Percentiles rank a stretch among this genome's conserved stretches.
Conservation (phyloP, 495 filamentous ascomycete genomes). For the Podospora fimiseda region DNA sequence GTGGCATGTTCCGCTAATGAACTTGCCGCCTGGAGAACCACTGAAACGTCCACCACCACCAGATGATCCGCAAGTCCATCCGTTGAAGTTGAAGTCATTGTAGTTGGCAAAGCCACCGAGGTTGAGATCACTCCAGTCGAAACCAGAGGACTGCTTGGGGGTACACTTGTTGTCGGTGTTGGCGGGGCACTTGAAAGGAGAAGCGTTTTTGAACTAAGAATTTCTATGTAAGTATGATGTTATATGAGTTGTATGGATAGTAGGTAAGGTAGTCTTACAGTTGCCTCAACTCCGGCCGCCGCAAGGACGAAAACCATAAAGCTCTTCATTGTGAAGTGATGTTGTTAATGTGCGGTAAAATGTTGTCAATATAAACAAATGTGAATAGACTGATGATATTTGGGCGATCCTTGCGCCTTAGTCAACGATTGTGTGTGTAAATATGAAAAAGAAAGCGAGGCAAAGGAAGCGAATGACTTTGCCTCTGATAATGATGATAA, state of each 20-base stretch:
- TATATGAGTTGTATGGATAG: neutral
- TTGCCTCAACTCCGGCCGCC: constrained; percentile 53
- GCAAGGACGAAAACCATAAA: constrained; percentile 48
- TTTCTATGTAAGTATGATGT: constrained; percentile 21
- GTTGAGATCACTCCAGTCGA: constrained; percentile 60
- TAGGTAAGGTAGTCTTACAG: constrained; percentile 35
- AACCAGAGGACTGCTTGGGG: constrained; percentile 57
- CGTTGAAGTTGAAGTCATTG: constrained; percentile 57
- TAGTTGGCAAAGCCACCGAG: constrained; percentile 61
- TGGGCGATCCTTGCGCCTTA: constrained; percentile 19
- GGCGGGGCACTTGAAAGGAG: constrained; percentile 58
- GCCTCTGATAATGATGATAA: constrained; percentile 32
- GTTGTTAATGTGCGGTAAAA: neutral
- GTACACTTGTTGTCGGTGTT: constrained; percentile 76
- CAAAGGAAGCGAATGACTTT: constrained; percentile 55
- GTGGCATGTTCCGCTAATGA: constrained; percentile 54
- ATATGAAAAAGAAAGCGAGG: constrained; percentile 32
- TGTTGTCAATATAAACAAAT: constrained; percentile 11
- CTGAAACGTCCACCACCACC: constrained; percentile 44
- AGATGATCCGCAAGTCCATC: constrained; percentile 36
- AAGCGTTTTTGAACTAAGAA: constrained; percentile 56
- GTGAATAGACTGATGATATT: constrained; percentile 12
- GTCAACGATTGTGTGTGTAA: constrained; percentile 22
- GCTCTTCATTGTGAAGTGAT: constrained; percentile 46
- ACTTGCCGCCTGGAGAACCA: constrained; percentile 47